Evolutionary conservation across 2,329 filamentous ascomycete species (phyloP), one percentile per base, ranked within the genome.

Genomic region (Colletotrichum abscissum): DNA sequence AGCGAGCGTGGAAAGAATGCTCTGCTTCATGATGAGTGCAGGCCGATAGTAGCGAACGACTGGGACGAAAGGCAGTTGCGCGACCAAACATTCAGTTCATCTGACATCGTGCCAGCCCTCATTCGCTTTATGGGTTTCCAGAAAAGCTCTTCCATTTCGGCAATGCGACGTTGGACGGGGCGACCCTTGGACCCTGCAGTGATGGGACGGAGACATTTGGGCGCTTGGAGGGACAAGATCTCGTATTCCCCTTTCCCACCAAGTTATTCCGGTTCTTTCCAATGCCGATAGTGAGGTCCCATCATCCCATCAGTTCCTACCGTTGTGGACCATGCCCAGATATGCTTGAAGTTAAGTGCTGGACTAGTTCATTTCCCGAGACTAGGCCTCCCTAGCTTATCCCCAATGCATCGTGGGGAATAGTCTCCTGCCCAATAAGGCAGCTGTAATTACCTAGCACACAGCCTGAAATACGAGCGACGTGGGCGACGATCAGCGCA

Each of bases 351-450:
- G 35, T 33, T 30, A 59, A 59, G 54, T 63, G 52, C 65, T 64
- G 16, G 54, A 56, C 35, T 60, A 64, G 69, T 54, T 69, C 59
- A 63, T 72, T 60, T 63, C 42, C 54, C 38, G 46, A 54, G 59
- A 72, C 69, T 30, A 69, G 69, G 65, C 65, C 67, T 42, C 63
- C 69, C 69, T 59, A 64, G 69, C 33, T 22, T 42, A 28, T 54
- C 65, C 65, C 65, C 24, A 49, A 54, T 24, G 22, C 24, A 49
- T 55, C 42, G 54, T 72, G 55, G 65, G 58, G 59, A 26, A 56
- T 16, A 35, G 42, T 16, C 38, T 56, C 42, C 42, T 64, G 66
- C 70, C 70, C 66, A 73, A 69, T 69, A 49, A 64, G 70, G 59
- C 66, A 73, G 66, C 54, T 60, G 66, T 24, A 60, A 73, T 69